Conservation (phyloP, 2,329 filamentous ascomycete genomes). For the Sporothrix protearum region DNA sequence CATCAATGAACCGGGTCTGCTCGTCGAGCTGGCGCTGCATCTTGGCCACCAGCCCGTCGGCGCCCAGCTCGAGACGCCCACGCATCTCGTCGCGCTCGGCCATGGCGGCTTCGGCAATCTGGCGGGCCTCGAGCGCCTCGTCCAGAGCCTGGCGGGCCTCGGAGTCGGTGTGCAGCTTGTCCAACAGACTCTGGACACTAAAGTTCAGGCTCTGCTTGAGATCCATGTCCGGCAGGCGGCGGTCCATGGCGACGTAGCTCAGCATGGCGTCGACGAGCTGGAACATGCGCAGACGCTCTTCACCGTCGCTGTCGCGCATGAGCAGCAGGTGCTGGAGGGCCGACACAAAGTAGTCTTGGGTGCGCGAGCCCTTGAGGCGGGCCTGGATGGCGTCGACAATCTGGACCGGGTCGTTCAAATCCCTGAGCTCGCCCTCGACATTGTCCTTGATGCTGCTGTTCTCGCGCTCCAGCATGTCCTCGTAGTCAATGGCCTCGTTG, state of each 20-base stretch:
- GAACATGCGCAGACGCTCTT: slow-evolving; percentile 92
- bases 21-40: slow-evolving; percentile 92
- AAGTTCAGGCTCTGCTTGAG: slow-evolving; percentile 97
- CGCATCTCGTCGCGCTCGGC: slow-evolving; percentile 95
- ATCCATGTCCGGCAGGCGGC: slow-evolving; percentile 91
- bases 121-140: slow-evolving; percentile 82
- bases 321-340: slow-evolving; percentile 92
- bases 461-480: slow-evolving; percentile 91
- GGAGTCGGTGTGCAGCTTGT: slow-evolving; percentile 93
- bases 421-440: slow-evolving; percentile 79
- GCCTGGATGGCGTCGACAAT: slow-evolving; percentile 91
- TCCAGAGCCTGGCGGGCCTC: slow-evolving; percentile 90
- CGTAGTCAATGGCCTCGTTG: slow-evolving; percentile 97
- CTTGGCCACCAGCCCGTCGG: slow-evolving; percentile 89
- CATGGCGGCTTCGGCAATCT: slow-evolving; percentile 92
- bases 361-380: slow-evolving; percentile 75
- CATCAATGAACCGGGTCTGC: slow-evolving; percentile 83
- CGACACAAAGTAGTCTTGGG: slow-evolving; percentile 93
- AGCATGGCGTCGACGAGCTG: slow-evolving; percentile 98
- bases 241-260: slow-evolving; percentile 97
- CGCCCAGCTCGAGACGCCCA: slow-evolving; percentile 81
- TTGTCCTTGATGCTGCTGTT: slow-evolving; percentile 86
- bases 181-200: slow-evolving; percentile 89
- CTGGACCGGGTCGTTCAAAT: slow-evolving; percentile 87
- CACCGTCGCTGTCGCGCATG: slow-evolving; percentile 84